phyloP scores from a whole-genome alignment of 768 basidiomycete genomes.

The Pholiota conissans region DNA sequence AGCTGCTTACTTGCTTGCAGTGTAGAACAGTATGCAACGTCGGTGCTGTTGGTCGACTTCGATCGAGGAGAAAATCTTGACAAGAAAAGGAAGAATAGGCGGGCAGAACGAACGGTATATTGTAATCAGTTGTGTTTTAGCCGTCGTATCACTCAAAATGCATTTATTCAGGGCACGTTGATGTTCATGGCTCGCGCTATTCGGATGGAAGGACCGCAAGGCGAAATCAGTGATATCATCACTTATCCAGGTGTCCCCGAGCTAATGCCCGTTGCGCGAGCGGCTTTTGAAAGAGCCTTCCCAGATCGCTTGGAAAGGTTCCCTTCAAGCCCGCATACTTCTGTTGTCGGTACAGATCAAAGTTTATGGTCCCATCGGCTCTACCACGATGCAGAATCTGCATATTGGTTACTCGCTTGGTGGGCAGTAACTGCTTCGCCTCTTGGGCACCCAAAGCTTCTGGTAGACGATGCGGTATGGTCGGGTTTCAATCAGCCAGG shows the following conservation, averaged over 20 bases:
- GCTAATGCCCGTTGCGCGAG: not conserved
- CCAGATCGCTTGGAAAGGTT: slow-evolving; percentile 2
- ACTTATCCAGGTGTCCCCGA: not conserved
- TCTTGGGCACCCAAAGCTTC: not conserved
- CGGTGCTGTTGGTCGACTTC: slow-evolving; percentile 7
- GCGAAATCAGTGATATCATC: not conserved
- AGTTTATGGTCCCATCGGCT: not conserved
- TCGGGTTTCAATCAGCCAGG: not conserved
- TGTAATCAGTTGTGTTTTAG: not conserved
- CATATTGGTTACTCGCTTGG: slow-evolving; percentile 2
- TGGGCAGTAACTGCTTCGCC: slow-evolving; percentile 7
- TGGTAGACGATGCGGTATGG: not conserved
- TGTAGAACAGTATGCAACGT: not conserved
- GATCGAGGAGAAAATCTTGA: not conserved
- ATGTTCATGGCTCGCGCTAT: slow-evolving; percentile 10
- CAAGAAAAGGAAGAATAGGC: not conserved
- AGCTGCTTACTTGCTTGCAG: not conserved
- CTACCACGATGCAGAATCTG: slow-evolving; percentile 9
- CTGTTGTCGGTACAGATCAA: not conserved
- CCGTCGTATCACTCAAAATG: no score
- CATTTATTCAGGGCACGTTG: slow-evolving; percentile 5
- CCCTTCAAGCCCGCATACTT: not conserved
- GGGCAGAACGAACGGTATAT: slow-evolving; percentile 4
- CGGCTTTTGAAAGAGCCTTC: not conserved
- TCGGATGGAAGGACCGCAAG: not conserved